Evolutionary conservation across 1,284 basidiomycete genomes (phyloP), one percentile per base, ranked within the genome.

Genomic region (Pulveroboletus sp.): DNA sequence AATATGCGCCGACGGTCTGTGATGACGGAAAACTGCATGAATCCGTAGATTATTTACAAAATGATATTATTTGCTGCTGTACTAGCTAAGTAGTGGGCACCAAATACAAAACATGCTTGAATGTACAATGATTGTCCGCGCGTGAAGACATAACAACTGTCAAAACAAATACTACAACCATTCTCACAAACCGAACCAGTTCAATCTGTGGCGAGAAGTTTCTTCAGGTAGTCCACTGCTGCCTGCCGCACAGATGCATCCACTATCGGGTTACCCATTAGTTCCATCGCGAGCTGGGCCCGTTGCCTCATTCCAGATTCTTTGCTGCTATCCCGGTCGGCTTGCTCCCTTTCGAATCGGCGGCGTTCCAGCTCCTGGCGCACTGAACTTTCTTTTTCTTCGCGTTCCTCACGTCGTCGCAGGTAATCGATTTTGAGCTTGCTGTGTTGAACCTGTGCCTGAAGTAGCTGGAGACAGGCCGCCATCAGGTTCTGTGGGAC

Each of bases 221-320:
- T 81, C 73, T 86, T 86, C 59, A 89, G 70, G 70, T 86, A 90
- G 49, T 89, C 86, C 51, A 82, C 78, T 8, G 87, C 87, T 6
- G 82, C 83, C 62, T 82, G 81, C 66, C 82, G 85, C 50, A 89
- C 77, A 18, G 78, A 76, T 24, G 78, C 75, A 59, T 86, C 83
- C 15, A 84, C 76, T 39, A 70, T 73, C 11, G 79, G 75, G 60
- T 81, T 85, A n/a, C 76, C 72, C 57, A 88, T 69, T 17, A 88
- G 60, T 47, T 84, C 83, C 56, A 85, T 83, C 31, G 87, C 88
- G 53, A 81, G 78, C 58, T 83, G 81, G 35, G 81, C 81, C 63
- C 81, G 85, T 60, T 86, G 81, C 65, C 83, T 85, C 43, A 76
- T 74, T 49, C 72, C 75, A n/a, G 77, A 74, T 53, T 82, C 79